These are phyloP conservation scores for Hsuehochloa calcarea DNA, from an alignment of 176 grass and related monocot genomes.

Conservation along the genomic window DNA sequence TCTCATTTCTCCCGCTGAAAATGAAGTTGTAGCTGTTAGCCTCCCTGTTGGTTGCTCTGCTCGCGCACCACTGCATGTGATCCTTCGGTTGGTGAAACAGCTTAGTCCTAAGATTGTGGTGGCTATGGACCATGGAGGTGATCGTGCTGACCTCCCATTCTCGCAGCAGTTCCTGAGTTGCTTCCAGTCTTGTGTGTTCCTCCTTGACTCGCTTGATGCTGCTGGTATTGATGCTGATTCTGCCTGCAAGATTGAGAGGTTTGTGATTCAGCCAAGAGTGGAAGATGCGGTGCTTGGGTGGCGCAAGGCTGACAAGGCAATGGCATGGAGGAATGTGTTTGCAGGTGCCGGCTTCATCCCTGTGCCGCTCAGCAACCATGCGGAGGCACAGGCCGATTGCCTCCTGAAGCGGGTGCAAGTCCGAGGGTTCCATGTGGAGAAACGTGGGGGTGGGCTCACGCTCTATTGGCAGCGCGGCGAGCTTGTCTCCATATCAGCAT, in stretches of 20 bases:
- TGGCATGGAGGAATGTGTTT: constrained; percentile 66
- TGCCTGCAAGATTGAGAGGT: constrained; percentile 69
- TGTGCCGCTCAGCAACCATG: constrained; percentile 55
- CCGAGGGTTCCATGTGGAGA: constrained; percentile 86
- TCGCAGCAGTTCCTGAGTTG: constrained; percentile 68
- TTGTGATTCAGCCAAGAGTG: constrained; percentile 74
- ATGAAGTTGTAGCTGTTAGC: constrained; percentile 73
- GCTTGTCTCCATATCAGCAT: constrained; percentile 74
- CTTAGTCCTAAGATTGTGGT: constrained; percentile 72
- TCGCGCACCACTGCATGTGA: constrained; percentile 43
- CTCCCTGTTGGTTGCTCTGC: constrained; percentile 64
- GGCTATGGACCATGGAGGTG: constrained; percentile 67
- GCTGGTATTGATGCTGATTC: constrained; percentile 60
- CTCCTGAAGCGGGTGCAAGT: constrained; percentile 81
- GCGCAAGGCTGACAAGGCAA: constrained; percentile 42
- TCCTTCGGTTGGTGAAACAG: constrained; percentile 77
- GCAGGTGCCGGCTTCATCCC: constrained; percentile 56
- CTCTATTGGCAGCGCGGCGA: constrained; percentile 73
- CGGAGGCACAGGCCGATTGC: constrained; percentile 78
- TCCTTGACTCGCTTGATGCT: constrained; percentile 85
- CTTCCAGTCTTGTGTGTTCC: constrained; percentile 74
- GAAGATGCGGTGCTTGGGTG: constrained; percentile 59
- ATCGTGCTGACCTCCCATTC: constrained; percentile 72
- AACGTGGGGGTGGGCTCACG: constrained; percentile 49
- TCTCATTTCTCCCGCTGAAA: constrained; percentile 32